Base-by-base conservation (phyloP, 129 eudicot species). In the Flaveria linearis region DNA sequence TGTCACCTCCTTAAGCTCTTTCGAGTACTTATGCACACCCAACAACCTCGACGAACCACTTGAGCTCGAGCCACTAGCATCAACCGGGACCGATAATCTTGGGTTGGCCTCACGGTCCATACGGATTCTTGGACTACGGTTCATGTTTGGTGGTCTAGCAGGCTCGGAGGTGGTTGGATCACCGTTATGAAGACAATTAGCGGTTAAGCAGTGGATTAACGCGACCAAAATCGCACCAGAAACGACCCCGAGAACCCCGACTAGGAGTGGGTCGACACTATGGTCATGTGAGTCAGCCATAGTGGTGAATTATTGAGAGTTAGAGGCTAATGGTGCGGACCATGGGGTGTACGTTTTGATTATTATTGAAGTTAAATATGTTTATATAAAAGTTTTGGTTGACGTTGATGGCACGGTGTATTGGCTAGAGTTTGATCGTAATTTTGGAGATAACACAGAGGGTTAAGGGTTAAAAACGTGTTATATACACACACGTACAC, bases 231-330 rank as follows among this genome's bases (percentile, higher is more conserved):
- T 46, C 1, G 85, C 86, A 39, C 96, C 93, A 1, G 86, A 82
- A 26, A 84, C 22, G 45, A 90, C 81, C 33, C 96, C 96, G 12
- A 86, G 85, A 55, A 90, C 53, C 23, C 96, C 96, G 14, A 90
- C 76, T 17, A 84, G 58, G 15, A 90, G 76, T 0, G 93, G 91
- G 80, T 67, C 84, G 18, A 81, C 53, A 7, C 76, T 45, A 9
- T 73, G 41, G 42, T 76, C 80, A 23, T 62, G 65, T 28, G 74
- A 50, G 30, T 45, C 68, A 52, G 55, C 83, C 79, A 79, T 78
- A 17, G 30, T n/a, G 33, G 14, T 5, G 63, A 17, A 53, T 13
- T 0, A 55, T 53, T 5, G 16, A 22, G 65, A 67, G 67, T 41
- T 23, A 0, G 26, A 23, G 17, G 43, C 10, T 50, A 55, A 63